A percentile compares a stretch with the other conserved stretches of the same genome.
Evolutionary conservation across 148 eudicot species (phyloP).

Genomic region (Euryodendron excelsum): DNA sequence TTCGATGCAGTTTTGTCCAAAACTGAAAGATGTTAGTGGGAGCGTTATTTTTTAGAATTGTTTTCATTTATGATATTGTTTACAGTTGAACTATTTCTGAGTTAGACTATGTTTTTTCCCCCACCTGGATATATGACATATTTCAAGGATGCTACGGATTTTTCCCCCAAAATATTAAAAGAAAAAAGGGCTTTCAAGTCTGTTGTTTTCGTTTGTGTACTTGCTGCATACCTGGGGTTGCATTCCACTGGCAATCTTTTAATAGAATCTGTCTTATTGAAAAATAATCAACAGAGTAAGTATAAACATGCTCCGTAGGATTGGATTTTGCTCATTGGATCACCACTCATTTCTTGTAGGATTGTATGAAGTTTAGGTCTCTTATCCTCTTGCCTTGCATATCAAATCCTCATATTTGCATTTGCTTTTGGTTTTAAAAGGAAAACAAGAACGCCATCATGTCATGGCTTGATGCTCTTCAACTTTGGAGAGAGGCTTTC

Average conservation of each 20-base stretch:
- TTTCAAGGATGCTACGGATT: neutral
- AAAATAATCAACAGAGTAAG: neutral
- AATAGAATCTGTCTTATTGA: neutral
- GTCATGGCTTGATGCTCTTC: neutral
- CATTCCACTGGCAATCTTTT: neutral
- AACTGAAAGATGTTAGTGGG: too few relatives aligned
- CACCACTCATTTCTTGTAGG: too few relatives aligned
- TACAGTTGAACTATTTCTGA: neutral
- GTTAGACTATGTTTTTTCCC: neutral
- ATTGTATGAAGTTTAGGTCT: neutral
- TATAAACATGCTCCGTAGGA: neutral
- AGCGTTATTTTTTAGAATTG: too few relatives aligned
- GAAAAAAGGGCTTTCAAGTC: neutral
- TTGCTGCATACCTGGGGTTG: neutral
- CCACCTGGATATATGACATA: neutral
- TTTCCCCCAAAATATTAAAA: neutral
- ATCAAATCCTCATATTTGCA: neutral
- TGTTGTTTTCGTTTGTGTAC: neutral
- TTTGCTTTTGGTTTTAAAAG: neutral
- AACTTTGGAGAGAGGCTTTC: neutral
- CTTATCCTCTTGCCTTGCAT: neutral
- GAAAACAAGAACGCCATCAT: neutral
- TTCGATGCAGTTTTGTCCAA: too few relatives aligned
- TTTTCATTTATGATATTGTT: too few relatives aligned
- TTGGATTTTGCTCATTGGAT: neutral